phyloP scores from a whole-genome alignment of 768 basidiomycete genomes.

The Hirschioporus abietinus region DNA sequence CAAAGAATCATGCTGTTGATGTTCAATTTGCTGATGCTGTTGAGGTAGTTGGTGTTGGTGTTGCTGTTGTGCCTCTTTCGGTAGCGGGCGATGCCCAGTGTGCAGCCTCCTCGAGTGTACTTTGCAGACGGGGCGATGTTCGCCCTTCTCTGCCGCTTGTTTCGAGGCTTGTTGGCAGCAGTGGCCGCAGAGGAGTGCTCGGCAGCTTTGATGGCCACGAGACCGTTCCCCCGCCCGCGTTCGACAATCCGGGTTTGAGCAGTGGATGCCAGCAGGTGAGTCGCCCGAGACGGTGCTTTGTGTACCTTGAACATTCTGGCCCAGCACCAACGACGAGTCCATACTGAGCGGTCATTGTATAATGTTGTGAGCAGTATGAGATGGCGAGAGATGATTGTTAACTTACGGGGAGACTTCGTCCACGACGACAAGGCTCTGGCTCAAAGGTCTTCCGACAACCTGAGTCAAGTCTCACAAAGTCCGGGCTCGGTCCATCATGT shows the following conservation, averaged over 20 bases:
- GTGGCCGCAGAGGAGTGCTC: constrained; percentile 4
- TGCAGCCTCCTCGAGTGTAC: constrained; percentile 2
- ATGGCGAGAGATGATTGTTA: neutral
- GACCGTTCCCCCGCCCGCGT: constrained; percentile 4
- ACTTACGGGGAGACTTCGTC: neutral
- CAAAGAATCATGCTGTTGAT: neutral
- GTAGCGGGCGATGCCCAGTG: constrained; percentile 2
- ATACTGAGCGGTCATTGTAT: neutral
- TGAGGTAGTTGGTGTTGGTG: neutral
- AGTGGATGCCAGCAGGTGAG: constrained; percentile 2
- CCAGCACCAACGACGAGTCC: neutral
- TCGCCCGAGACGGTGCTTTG: neutral
- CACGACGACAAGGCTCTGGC: neutral
- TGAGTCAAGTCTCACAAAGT: neutral
- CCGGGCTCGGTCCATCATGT: constrained; percentile 1
- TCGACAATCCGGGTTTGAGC: constrained; percentile 1
- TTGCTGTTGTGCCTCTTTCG: neutral
- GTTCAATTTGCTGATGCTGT: neutral
- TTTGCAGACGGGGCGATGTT: constrained; percentile 4
- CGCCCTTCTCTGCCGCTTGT: constrained; percentile 2
- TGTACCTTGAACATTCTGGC: neutral
- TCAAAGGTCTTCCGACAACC: neutral
- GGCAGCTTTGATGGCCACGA: constrained; percentile 4
- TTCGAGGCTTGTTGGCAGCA: constrained; percentile 3
- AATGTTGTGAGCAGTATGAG: neutral